Evolutionary conservation across 768 basidiomycete genomes (phyloP), one percentile per base, ranked within the genome.

Genomic region (Solioccasus polychromus): DNA sequence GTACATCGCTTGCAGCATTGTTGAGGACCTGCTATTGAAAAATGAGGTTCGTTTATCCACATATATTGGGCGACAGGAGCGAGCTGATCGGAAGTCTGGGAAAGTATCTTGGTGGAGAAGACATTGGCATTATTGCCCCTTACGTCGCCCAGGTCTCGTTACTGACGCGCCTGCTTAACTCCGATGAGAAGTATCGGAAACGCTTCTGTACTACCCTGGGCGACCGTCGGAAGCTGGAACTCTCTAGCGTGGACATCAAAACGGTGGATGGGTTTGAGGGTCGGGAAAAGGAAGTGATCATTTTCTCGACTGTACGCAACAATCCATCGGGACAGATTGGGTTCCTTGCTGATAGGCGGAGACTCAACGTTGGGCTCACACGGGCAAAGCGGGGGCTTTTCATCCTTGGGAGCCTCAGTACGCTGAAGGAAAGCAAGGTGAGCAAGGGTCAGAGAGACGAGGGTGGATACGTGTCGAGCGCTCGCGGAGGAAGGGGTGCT

Each of bases 241-340:
- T 91, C 7, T 59, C 68, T 1, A 63, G 77, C 42, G 76, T 96
- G 41, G 92, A 95, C 64, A 78, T 95, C 57, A 90, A 88, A 70
- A 95, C 92, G 0, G 92, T 96, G 12, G 92, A 96, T 56, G 92
- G 92, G 17, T 96, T 94, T 63, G 91, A 96, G 64, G 92, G 92
- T 11, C 77, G 91, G 35, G 91, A 96, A 70, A 95, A 95, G 69
- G 86, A 91, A 24, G 81, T 95, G 32, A 88, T 96, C 51, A 75
- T 96, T 34, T 93, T 96, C 64, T 91, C 88, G 32, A 93, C 92
- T 3, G 92, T 93, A 39, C 76, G 93, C 42, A 88, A 87, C 62
- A 96, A 96, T 58, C 56, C 71, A 3, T 68, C 66, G 1, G 90
- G 91, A 9, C 72, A 80, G 45, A 90, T 96, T 57, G 93, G 93